phyloP scores from a whole-genome alignment of 345 rosid genomes.

The Arabis alpina region DNA sequence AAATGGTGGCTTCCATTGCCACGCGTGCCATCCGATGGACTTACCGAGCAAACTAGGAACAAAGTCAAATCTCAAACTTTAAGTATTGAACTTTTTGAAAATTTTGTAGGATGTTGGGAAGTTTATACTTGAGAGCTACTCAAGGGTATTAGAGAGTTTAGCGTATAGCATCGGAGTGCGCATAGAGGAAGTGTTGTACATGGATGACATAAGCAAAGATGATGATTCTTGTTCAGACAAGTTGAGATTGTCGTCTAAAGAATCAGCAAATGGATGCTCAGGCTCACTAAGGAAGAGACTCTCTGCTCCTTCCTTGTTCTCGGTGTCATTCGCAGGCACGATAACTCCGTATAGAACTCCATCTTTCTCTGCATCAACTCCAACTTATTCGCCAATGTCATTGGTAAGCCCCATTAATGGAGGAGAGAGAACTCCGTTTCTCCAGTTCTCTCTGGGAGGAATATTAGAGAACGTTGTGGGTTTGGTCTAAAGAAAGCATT shows the following conservation, averaged over 20 bases:
- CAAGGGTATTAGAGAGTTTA: constrained; percentile 88
- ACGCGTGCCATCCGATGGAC: constrained; percentile 86
- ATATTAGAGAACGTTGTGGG: constrained; percentile 72
- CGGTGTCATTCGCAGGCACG: constrained; percentile 53
- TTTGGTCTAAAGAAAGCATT: constrained; percentile 84
- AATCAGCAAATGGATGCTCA: constrained; percentile 54
- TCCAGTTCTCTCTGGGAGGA: constrained; percentile 57
- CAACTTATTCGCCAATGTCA: constrained; percentile 68
- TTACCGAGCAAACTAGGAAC: constrained; percentile 66
- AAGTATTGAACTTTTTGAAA: not conserved
- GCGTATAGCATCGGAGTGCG: constrained; percentile 88
- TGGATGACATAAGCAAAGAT: constrained; percentile 81
- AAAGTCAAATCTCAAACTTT: not conserved
- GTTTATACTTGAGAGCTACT: constrained; percentile 94
- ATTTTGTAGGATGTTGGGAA: constrained; percentile 85
- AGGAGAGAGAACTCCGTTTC: constrained; percentile 79
- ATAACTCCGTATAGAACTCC: constrained; percentile 65
- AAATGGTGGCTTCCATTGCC: constrained; percentile 99
- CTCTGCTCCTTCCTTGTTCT: constrained; percentile 58
- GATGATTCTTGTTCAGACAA: constrained; percentile 47
- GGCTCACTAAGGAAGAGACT: constrained; percentile 64
- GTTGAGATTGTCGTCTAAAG: constrained; percentile 39
- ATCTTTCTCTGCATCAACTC: constrained; percentile 57
- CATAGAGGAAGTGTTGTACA: constrained; percentile 84
- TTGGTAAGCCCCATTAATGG: constrained; percentile 58